Evolutionary conservation across 1,284 basidiomycete species (phyloP).

Genomic region (Athelia sp.): DNA sequence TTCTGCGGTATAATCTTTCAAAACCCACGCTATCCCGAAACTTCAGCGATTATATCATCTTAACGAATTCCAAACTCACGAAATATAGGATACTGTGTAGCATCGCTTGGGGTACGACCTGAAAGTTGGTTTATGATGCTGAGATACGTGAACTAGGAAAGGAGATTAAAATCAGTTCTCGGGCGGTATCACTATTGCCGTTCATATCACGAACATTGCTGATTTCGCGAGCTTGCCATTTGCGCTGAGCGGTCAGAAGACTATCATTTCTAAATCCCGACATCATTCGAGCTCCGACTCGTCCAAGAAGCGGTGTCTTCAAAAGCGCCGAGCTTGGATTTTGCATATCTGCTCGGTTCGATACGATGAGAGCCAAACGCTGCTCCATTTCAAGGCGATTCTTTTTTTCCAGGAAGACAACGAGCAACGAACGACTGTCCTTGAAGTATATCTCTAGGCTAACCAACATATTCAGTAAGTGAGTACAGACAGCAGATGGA

Average conservation of each 20-base stretch:
- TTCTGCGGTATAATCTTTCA: conserved; percentile 81
- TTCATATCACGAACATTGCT: conserved; percentile 77
- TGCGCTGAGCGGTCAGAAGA: conserved; percentile 62
- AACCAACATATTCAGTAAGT: conserved; percentile 3
- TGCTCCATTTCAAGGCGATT: conserved; percentile 61
- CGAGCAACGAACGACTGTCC: conserved; percentile 78
- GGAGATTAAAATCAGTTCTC: conserved; percentile 3
- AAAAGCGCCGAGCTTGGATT: conserved; percentile 35
- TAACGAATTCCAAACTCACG: conserved; percentile 46
- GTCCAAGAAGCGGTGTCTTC: conserved; percentile 52
- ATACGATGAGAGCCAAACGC: conserved; percentile 49
- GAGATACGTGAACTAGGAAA: conserved; percentile 74
- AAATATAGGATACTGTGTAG: conserved; percentile 94
- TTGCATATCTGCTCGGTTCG: conserved; percentile 29
- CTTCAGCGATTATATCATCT: not conserved
- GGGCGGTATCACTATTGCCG: not conserved
- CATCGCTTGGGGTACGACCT: conserved; percentile 88
- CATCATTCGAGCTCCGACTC: conserved; percentile 40
- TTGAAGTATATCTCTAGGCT: conserved; percentile 90
- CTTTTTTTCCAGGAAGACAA: conserved; percentile 72
- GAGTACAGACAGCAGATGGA: conserved; percentile 2
- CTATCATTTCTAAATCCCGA: conserved; percentile 50
- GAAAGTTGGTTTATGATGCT: conserved; percentile 87
- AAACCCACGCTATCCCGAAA: conserved; percentile 66
- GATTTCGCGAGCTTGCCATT: conserved; percentile 85